A percentile compares a stretch with the other conserved stretches of the same genome.
phyloP scores from a whole-genome alignment of 2,329 filamentous ascomycete genomes.

The Ophiocordyceps robertsii region DNA sequence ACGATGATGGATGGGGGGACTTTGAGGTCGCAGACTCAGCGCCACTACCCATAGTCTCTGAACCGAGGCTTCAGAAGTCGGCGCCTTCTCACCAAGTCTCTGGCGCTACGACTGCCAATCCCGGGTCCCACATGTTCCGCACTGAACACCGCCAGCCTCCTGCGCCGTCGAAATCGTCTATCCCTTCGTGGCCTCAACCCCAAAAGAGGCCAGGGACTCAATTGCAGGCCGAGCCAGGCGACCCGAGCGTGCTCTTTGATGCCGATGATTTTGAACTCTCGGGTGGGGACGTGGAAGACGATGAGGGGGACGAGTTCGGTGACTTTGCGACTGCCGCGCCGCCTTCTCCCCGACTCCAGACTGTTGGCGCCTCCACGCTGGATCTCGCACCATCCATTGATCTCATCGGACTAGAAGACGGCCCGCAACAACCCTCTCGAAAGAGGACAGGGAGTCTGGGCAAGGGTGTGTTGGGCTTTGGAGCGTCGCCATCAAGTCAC shows the following conservation, averaged over 20 bases:
- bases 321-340: slow-evolving; percentile 39
- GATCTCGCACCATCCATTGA: slow-evolving; percentile 20
- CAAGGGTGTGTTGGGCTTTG: slow-evolving; percentile 16
- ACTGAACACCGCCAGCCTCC: not conserved
- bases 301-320: slow-evolving; percentile 42
- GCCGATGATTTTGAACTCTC: slow-evolving; percentile 39
- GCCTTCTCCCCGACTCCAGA: slow-evolving; percentile 4
- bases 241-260: slow-evolving; percentile 53
- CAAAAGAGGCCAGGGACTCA: slow-evolving; percentile 8
- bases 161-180: not conserved
- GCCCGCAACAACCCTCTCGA: slow-evolving; percentile 8
- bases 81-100: not conserved
- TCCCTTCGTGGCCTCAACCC: slow-evolving; percentile 2
- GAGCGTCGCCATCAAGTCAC: slow-evolving; percentile 16
- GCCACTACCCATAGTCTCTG: slow-evolving; percentile 2
- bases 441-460: slow-evolving; percentile 13
- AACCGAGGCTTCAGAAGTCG: not conserved
- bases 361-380: slow-evolving; percentile 6
- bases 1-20: slow-evolving; percentile 55
- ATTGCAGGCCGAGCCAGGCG: slow-evolving; percentile 11
- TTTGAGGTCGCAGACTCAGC: slow-evolving; percentile 43
- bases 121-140: not conserved
- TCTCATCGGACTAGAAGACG: slow-evolving; percentile 24
- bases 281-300: slow-evolving; percentile 28
- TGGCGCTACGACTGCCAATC: not conserved